These are phyloP conservation scores for Stagonosporopsis cucurbitacearum DNA, from an alignment of 2,329 filamentous ascomycete species.

Conservation along the genomic window DNA sequence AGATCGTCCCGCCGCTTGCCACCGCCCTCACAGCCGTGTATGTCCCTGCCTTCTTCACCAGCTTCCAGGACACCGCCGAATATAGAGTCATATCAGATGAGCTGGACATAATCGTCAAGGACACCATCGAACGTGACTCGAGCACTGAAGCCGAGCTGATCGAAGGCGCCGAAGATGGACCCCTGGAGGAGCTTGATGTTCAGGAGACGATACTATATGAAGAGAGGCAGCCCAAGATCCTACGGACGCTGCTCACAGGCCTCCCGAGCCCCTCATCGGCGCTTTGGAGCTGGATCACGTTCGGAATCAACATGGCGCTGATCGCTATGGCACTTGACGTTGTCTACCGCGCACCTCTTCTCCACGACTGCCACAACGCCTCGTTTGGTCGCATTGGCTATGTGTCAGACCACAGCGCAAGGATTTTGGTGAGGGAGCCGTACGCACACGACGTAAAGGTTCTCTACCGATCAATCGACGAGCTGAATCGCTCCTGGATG, in stretches of 20 bases:
- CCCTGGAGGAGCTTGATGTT: slow-evolving; percentile 60
- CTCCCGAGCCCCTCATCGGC: slow-evolving; percentile 75
- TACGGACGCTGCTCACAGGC: slow-evolving; percentile 75
- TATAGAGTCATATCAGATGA: slow-evolving; percentile 66
- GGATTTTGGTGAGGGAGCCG: slow-evolving; percentile 84
- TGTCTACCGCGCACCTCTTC: slow-evolving; percentile 73
- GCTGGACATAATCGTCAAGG: slow-evolving; percentile 58
- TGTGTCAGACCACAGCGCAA: slow-evolving; percentile 80
- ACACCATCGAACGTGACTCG: slow-evolving; percentile 45
- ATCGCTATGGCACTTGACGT: slow-evolving; percentile 77
- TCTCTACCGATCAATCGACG: slow-evolving; percentile 41
- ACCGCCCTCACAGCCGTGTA: slow-evolving; percentile 72
- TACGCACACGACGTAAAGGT: slow-evolving; percentile 69
- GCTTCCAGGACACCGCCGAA: slow-evolving; percentile 63
- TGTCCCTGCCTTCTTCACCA: slow-evolving; percentile 66
- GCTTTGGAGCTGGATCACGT: slow-evolving; percentile 69
- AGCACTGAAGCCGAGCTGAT: slow-evolving; percentile 43
- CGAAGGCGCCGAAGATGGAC: slow-evolving; percentile 50
- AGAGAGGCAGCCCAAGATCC: slow-evolving; percentile 62
- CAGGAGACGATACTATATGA: slow-evolving; percentile 67
- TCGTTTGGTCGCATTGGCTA: slow-evolving; percentile 89
- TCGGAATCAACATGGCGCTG: slow-evolving; percentile 74
- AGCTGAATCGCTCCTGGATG: slow-evolving; percentile 39
- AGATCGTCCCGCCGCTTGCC: slow-evolving; percentile 55
- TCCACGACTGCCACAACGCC: slow-evolving; percentile 74